Base-by-base conservation (phyloP, 352 stramenopile genomes). In the Pythium folliculosum region DNA sequence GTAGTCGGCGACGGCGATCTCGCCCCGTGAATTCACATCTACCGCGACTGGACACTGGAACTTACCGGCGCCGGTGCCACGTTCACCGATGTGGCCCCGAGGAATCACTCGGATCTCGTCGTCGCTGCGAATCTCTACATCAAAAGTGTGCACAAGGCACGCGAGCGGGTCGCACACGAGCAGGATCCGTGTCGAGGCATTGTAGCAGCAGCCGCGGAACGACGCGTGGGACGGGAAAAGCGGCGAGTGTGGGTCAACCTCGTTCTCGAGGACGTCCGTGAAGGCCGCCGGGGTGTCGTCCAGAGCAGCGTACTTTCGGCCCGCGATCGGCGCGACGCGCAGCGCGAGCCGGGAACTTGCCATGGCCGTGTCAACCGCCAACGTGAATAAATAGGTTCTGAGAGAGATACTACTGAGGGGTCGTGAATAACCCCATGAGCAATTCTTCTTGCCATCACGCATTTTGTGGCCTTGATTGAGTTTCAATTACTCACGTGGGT, bases 1-100 rank as follows among this genome's bases (percentile, higher is more conserved):
- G n/a, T 52, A 47, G 30, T 91, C 82, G 6, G 71, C 82, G 23
- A 91, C 76, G 0, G 78, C 82, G 32, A 91, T 78, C 53, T 89
- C 77, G 3, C 79, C 81, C 45, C 77, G 55, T 4, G 73, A 37
- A 17, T 76, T 91, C 10, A 89, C 73, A 37, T 85, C 79, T 8
- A 90, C 72, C 7, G 81, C 80, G 9, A 81, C 70, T 13, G 81
- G 83, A 40, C 65, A 57, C 48, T 77, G 19, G 43, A 91, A 91
- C 38, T 88, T 80, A 23, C 79, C 81, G 21, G 72, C 65, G 0
- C 61, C 62, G 4, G 54, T 77, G 12, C 83, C 83, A 23, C 50
- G 69, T 35, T 66, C 72, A 6, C 80, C 80, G 45, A 91, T 77
- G 21, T 50, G 60, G 22, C 73, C 37, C 60, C 67, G 12, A 10